Conservation (phyloP, 495 filamentous ascomycete species). For the Aspergillus carlsbadensis region DNA sequence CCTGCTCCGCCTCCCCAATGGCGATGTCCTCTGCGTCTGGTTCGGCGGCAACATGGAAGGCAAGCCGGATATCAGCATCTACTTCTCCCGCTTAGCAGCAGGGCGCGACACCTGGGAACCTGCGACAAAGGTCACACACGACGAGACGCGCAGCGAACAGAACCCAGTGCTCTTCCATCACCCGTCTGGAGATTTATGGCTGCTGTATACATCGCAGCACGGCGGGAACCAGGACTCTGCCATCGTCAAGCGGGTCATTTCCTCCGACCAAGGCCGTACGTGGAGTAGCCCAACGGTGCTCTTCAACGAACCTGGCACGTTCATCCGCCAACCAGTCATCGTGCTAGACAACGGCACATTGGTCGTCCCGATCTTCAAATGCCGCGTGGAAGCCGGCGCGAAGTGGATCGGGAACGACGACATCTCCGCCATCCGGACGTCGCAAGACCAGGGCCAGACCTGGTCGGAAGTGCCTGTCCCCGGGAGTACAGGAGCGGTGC, state of each 20-base stretch:
- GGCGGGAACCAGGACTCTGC: slow-evolving; percentile 28
- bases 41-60: slow-evolving; percentile 31
- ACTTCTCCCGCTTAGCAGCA: slow-evolving; percentile 19
- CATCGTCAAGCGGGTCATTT: slow-evolving; percentile 21
- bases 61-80: slow-evolving; percentile 28
- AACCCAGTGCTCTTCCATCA: slow-evolving; percentile 25
- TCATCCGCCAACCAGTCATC: slow-evolving; percentile 24
- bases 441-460: slow-evolving; percentile 17
- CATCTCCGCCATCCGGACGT: slow-evolving; percentile 22
- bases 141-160: slow-evolving; percentile 26
- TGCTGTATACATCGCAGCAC: slow-evolving; percentile 26
- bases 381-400: slow-evolving; percentile 21
- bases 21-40: slow-evolving; percentile 26
- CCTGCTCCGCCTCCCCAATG: slow-evolving; percentile 24
- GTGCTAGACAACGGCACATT: slow-evolving; percentile 17
- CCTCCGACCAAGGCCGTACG: slow-evolving; percentile 12
- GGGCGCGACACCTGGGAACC: slow-evolving; percentile 13
- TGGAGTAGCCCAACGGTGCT: slow-evolving; percentile 22
- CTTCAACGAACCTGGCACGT: slow-evolving; percentile 22
- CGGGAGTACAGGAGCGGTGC: slow-evolving; percentile 23
- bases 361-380: slow-evolving; percentile 27
- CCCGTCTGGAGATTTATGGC: slow-evolving; percentile 20
- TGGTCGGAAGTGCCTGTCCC: slow-evolving; percentile 23
- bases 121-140: slow-evolving; percentile 23
- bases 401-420: slow-evolving; percentile 27